Conservation (phyloP, 1,139 yeast genomes). For the Nakaseomyces sp. region DNA sequence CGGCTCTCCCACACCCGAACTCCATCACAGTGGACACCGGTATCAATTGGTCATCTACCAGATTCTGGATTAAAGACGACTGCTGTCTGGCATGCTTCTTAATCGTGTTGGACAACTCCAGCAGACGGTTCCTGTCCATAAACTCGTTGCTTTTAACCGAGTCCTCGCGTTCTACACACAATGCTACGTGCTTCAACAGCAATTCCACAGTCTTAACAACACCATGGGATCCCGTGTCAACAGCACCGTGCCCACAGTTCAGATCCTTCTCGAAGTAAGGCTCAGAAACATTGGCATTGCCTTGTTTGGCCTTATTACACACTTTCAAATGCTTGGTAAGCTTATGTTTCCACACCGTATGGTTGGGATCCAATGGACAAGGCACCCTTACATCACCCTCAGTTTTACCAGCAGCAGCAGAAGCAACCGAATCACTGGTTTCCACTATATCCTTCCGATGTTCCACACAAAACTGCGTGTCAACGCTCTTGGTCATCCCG, state of each 20-base stretch:
- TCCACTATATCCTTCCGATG: constrained; percentile 11
- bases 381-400: constrained; percentile 39
- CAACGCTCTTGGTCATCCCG: constrained; percentile 22
- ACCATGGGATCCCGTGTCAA: constrained; percentile 14
- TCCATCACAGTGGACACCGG: constrained; percentile 46
- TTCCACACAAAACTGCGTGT: constrained; percentile 21
- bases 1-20: constrained; percentile 89
- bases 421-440: too few relatives aligned
- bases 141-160: constrained; percentile 21
- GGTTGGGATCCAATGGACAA: constrained; percentile 73
- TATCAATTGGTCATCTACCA: constrained; percentile 40
- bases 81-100: constrained; percentile 79
- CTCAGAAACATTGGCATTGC: constrained; percentile 36
- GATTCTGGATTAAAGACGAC: constrained; percentile 66
- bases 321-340: constrained; percentile 49
- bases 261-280: constrained; percentile 18
- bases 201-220: neutral
- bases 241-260: constrained; percentile 14
- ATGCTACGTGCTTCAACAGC: constrained; percentile 14
- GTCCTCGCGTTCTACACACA: neutral
- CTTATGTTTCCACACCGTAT: constrained; percentile 58
- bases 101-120: constrained; percentile 40
- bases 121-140: constrained; percentile 30
- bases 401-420: neutral
- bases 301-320: constrained; percentile 43